Base-by-base conservation (phyloP, 2,329 filamentous ascomycete genomes). In the Exophiala aquamarina region DNA sequence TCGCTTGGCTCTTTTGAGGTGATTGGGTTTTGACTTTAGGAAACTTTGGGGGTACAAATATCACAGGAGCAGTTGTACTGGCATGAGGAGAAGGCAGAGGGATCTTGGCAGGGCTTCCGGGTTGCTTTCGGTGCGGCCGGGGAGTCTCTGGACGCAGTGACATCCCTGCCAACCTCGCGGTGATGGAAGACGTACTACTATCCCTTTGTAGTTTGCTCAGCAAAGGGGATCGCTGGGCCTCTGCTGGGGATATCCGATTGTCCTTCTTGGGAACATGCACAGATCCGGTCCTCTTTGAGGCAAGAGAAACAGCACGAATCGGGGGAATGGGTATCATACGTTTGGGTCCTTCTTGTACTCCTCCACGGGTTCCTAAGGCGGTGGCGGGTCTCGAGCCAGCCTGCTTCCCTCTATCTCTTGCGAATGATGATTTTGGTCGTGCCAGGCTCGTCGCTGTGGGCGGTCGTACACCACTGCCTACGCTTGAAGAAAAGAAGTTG, bases 401-500 rank as follows among this genome's bases (percentile, higher is more conserved):
- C 70, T 63, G 39, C 72, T 61, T 60, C 47, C 74, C 76, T 44
- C 73, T 69, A 34, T 75, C 66, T 51, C 76, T 75, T 54, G 70
- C 68, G 56, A 79, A 68, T 28, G 80, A 71, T 5, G 78, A 74
- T 52, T 79, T 73, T 3, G 78, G 73, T 44, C 79, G 76, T 21
- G 35, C 46, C 4, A 53, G 49, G 31, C 18, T 54, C 15, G 63
- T 72, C 50, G 62, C 57, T 28, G 61, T 64, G 4, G 70, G 66
- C 11, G 77, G 71, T 54, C 81, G 76, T 14, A 65, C 57, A 11
- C 72, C 74, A 10, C 76, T 72, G 1, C 82, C 81, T 20, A 82
- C 64, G 58, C 79, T 84, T 51, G 74, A 78, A 11, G 78, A 73
- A 53, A 83, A 82, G 51, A 70, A 73, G 54, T 69, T 74, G 42